Evolutionary conservation across 139 green algal species (phyloP), one percentile per base, ranked within the genome.

Genomic region (Ettlia oleoabundans): DNA sequence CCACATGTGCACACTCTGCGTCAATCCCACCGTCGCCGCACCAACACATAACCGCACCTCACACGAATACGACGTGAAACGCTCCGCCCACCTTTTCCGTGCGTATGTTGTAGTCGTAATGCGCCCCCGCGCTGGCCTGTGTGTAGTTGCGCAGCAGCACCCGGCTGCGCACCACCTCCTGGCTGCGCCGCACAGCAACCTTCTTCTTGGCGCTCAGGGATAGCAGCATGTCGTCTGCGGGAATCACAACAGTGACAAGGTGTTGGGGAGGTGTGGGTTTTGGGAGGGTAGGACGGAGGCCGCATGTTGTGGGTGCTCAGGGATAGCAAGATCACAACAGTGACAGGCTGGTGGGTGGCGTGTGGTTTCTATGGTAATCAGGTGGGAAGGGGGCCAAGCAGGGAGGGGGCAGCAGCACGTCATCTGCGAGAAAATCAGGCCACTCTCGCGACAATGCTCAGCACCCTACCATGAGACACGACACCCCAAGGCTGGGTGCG

Each of bases 101-200:
- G 28, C 76, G 67, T 8, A 83, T 15, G 65, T 86, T 88, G 76
- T 86, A 88, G 35, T 88, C 78, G 62, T 88, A 88, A 55, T 61
- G 38, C 18, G 79, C 84, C 40, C 24, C 24, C 58, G 82, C 38
- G 9, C 26, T 24, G 21, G 69, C 55, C 58, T 88, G 63, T 0
- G 79, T 88, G 61, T 85, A 85, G 78, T 64, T 86, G 40, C 76
- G 63, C 40, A 88, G 69, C 43, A 85, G 43, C 38, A 82, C 28
- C 26, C 79, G 79, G 42, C 35, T 52, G 38, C 70, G 68, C 55
- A 77, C 51, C 2, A 82, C 28, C 42, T 76, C 71, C 53, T 55
- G 47, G 32, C 70, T 81, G 75, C 75, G 75, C n/a, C 41, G 58
- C 75, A 71, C 75, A 55, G 18, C 15, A n/a, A 83, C 26, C 53